phyloP scores from a whole-genome alignment of 2,329 filamentous ascomycete genomes.

The Dendryphion nanum region DNA sequence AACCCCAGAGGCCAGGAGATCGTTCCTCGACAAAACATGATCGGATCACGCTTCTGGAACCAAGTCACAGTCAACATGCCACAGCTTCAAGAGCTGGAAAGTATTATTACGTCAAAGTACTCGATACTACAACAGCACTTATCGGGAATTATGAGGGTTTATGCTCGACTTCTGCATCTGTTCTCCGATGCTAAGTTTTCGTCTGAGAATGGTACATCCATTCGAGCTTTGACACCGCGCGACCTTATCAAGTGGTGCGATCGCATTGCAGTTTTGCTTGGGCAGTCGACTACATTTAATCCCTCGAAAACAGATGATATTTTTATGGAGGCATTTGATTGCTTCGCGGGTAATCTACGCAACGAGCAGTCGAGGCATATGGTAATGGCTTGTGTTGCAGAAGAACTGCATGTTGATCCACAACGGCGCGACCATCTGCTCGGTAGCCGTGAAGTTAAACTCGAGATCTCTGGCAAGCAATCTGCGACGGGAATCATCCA shows the following conservation, averaged over 20 bases:
- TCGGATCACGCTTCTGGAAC: conserved; percentile 86
- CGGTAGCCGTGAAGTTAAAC: conserved; percentile 67
- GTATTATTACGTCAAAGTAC: conserved; percentile 70
- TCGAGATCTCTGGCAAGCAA: conserved; percentile 39
- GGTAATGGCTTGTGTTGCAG: conserved; percentile 70
- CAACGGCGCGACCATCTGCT: conserved; percentile 79
- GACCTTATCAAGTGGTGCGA: conserved; percentile 92
- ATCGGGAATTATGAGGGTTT: conserved; percentile 57
- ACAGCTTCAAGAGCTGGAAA: conserved; percentile 66
- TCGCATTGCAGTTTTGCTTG: conserved; percentile 67
- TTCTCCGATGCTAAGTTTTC: conserved; percentile 47
- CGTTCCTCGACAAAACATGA: conserved; percentile 64
- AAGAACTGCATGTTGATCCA: conserved; percentile 82
- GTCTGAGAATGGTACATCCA: conserved; percentile 54
- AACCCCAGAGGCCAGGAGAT: conserved; percentile 70
- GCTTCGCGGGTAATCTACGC: conserved; percentile 80
- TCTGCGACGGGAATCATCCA: conserved; percentile 26
- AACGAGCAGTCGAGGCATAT: conserved; percentile 59
- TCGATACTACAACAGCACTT: conserved; percentile 64
- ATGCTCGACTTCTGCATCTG: conserved; percentile 44
- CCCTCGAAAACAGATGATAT: conserved; percentile 77
- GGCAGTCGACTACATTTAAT: conserved; percentile 60
- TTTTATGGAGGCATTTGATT: conserved; percentile 90
- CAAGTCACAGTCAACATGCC: conserved; percentile 68
- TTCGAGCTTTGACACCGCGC: conserved; percentile 65